Evolutionary conservation across 805 yeast genomes (phyloP), one percentile per base, ranked within the genome.

Genomic region (Ogataea glucozyma): DNA sequence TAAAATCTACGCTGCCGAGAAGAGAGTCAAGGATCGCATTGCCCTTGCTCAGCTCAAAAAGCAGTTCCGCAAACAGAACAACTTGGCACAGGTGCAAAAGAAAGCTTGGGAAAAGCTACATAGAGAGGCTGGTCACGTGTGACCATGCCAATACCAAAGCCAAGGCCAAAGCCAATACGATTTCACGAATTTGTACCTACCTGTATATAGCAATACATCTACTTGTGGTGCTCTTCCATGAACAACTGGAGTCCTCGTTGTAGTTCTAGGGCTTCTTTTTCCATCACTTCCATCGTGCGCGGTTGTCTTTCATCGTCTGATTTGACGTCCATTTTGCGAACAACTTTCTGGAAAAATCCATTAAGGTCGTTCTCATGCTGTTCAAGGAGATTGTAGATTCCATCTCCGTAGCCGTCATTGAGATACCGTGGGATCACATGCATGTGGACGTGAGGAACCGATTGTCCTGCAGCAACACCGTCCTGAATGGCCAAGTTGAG

Each of bases 401-500:
- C 81, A 60, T 88, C 96, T 1, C 88, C 88, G 31, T 60, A 67
- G 1, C 67, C 67, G 55, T 85, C 83, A 4, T 69, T 68, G 35
- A 79, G 64, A 60, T 75, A 81, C 30, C 99, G 73, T 6, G 99
- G 99, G 16, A 93, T 89, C 14, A 93, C 67, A 61, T 93, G 99
- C 16, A 96, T 85, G 62, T 93, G 99, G 21, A 91, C 73, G 64
- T 93, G 99, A 4, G 97, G 96, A 2, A 93, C 83, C n/a, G 90
- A 79, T 61, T 93, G 99, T 3, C 99, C 99, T 1, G 97, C 91
- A 38, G 88, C 88, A 0, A 89, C 86, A 0, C 99, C 99, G 61
- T 93, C 99, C 62, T 93, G 99, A 46, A 95, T 88, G 9, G 97
- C 91, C 29, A 93, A 75, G 59, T 95, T 95, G 46, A 89, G 58